Conservation (phyloP, 805 yeast species). For the Saturnispora gosingensis region DNA sequence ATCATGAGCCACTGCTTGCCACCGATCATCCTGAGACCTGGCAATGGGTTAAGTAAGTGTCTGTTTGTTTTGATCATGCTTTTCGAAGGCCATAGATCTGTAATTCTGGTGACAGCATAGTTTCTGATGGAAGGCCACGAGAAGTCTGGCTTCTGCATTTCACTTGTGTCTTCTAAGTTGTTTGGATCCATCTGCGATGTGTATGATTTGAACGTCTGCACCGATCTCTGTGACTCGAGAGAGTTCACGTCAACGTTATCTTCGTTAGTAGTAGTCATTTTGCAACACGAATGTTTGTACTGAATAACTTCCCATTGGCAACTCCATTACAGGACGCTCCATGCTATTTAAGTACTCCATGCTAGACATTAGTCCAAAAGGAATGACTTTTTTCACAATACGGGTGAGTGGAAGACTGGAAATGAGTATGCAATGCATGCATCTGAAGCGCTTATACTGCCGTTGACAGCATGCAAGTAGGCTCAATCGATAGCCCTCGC, state of each 20-base stretch:
- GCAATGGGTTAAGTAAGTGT: slow-evolving; percentile 53
- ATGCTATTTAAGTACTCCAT: not conserved
- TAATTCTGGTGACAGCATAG: slow-evolving; percentile 38
- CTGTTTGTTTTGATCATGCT: slow-evolving; percentile 29
- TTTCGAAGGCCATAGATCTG: slow-evolving; percentile 41
- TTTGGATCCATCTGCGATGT: not conserved
- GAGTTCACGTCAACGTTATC: not conserved
- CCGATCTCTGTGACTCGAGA: slow-evolving; percentile 5
- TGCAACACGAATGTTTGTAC: not conserved
- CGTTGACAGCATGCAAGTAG: not conserved
- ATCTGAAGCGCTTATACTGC: not conserved
- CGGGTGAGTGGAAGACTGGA: slow-evolving; percentile 3
- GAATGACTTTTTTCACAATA: not conserved
- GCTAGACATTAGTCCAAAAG: not conserved
- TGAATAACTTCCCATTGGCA: not conserved
- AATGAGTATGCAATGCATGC: not conserved
- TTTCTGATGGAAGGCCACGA: slow-evolving; percentile 24
- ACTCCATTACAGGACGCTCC: not conserved
- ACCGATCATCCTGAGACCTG: slow-evolving; percentile 40
- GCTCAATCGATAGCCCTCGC: not conserved
- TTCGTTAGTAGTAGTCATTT: not conserved
- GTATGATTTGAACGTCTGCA: slow-evolving; percentile 6
- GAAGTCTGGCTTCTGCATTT: slow-evolving; percentile 24
- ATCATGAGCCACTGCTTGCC: slow-evolving; percentile 50
- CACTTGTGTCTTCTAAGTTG: slow-evolving; percentile 4